Evolutionary conservation across 2,329 filamentous ascomycete species (phyloP), one percentile per base, ranked within the genome.

Genomic region (Claviceps fusiformis): DNA sequence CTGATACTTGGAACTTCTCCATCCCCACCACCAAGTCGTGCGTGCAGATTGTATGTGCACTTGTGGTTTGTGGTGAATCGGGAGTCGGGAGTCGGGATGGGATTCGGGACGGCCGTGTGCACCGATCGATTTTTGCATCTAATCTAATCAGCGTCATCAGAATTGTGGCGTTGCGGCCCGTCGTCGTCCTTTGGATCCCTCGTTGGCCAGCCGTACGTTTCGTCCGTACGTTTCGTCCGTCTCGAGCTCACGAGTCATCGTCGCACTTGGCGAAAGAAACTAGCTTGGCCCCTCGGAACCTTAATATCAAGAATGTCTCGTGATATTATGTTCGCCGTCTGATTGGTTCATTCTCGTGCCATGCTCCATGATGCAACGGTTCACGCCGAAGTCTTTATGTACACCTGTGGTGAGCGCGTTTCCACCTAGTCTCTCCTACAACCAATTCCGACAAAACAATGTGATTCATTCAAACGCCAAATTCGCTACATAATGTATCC

Each of bases 401-500:
- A n/a, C 41, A 44, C 41, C 41, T 37, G 35, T 37, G 35, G 2
- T 37, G 2, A 13, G 43, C 43, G 5, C 4, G n/a, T 11, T 5
- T 10, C 3, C 43, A 11, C 17, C 10, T 5, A 11, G 11, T 19
- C 43, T 11, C 43, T 10, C 9, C 11, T 46, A 46, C 4, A 46
- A 46, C 44, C 19, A 46, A 27, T 24, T 11, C 3, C 7, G 3
- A 5, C 44, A 10, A 47, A 27, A 29, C 9, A 3, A n/a, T 35
- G 9, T 24, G 35, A 10, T 9, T 31, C n/a, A 33, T 29, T 54
- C 37, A 10, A 54, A 44, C 27, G 24, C 24, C 35, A 47, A 43
- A n/a, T 54, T 43, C 53, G 53, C 46, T 54, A 3, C 13, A 50
- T 44, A 27, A 50, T 37, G 46, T 50, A 50, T 54, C 39, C 29